phyloP scores from a whole-genome alignment of 441 rosid species.

The Pelargonium australe region DNA sequence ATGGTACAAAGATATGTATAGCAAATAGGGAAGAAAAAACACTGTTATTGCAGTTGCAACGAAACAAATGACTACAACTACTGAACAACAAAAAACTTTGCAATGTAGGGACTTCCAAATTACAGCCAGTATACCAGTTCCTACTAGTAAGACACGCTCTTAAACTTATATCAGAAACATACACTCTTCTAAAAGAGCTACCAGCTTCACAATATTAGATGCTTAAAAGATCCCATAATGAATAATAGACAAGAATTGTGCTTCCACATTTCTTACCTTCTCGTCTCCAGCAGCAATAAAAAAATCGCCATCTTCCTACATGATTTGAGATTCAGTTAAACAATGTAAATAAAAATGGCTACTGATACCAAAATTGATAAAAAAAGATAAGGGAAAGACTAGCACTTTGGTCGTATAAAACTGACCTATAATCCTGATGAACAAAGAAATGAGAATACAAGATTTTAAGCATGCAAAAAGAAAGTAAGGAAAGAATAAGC shows the following conservation, averaged over 20 bases:
- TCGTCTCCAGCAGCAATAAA: conserved; percentile 67
- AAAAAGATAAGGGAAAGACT: background rate
- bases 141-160: background rate
- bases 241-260: conserved; percentile 14
- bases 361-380: background rate
- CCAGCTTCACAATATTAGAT: conserved; percentile 7
- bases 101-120: background rate
- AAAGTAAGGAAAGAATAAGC: background rate
- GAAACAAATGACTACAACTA: background rate
- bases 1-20: no score
- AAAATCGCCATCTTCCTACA: conserved; percentile 97
- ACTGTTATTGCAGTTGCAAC: background rate
- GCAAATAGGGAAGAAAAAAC: background rate
- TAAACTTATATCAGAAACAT: background rate
- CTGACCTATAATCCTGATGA: background rate
- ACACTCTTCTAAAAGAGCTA: conserved; percentile 1
- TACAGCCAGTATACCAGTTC: background rate
- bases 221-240: conserved; percentile 15
- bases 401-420: background rate
- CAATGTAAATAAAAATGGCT: background rate
- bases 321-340: conserved; percentile 17
- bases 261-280: conserved; percentile 44
- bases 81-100: background rate
- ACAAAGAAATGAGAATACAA: background rate
- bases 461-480: background rate